Conservation (phyloP, 257 asterid species). For the Haberlea rhodopensis region DNA sequence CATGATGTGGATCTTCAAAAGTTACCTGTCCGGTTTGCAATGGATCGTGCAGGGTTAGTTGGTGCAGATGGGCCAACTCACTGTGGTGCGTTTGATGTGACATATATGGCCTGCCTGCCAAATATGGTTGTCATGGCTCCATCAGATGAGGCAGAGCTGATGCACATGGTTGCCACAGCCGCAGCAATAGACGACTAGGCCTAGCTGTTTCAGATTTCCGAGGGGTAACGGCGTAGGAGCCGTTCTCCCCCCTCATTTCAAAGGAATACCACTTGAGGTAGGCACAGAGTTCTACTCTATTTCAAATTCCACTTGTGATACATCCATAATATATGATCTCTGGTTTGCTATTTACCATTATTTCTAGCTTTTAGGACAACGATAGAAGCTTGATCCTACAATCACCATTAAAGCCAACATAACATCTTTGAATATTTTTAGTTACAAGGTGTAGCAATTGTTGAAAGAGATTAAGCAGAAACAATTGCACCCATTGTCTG, state of each 20-base stretch:
- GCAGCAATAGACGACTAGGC: constrained; percentile 71
- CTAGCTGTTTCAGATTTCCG: constrained; percentile 72
- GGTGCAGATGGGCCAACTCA: constrained; percentile 91
- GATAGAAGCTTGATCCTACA: no score
- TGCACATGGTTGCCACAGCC: constrained; percentile 86
- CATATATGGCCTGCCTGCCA: constrained; percentile 83
- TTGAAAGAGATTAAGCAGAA: no score
- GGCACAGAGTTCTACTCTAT: constrained; percentile 4
- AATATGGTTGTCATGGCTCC: constrained; percentile 93
- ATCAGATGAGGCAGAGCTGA: constrained; percentile 75
- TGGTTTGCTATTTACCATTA: no score
- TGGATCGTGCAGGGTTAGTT: constrained; percentile 83
- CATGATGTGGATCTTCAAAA: constrained; percentile 87
- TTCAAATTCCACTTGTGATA: no score
- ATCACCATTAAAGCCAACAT: no score
- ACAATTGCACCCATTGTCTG: no score
- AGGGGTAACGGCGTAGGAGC: constrained; percentile 73
- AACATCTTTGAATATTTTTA: no score
- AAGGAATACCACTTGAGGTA: constrained; percentile 73
- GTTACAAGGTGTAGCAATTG: no score
- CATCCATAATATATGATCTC: no score
- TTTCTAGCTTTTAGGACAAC: no score
- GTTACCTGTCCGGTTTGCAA: constrained; percentile 75
- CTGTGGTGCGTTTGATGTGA: constrained; percentile 78
- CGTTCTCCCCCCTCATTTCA: constrained; percentile 45